A percentile compares a stretch with the other conserved stretches of the same genome.
phyloP scores from a whole-genome alignment of 371 early-diverging fungal species.

The Mortierella sp. region DNA sequence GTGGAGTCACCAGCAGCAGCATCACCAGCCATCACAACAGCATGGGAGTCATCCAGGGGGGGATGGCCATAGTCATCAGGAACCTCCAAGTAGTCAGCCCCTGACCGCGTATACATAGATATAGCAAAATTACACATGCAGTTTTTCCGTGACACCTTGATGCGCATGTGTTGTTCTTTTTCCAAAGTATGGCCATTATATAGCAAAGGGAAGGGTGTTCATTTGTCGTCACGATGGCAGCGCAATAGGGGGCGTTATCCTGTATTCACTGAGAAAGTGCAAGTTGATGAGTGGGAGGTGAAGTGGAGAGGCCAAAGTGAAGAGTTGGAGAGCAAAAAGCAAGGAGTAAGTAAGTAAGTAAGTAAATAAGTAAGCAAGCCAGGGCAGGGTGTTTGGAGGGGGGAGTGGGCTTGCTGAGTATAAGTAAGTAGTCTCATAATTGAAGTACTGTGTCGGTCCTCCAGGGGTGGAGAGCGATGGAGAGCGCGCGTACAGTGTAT shows the following conservation, averaged over 20 bases:
- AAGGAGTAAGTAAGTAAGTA: not conserved
- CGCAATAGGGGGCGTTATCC: not conserved
- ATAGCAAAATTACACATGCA: not conserved
- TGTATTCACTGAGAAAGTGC: too few relatives aligned
- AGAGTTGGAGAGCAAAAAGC: not conserved
- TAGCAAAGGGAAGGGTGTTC: too few relatives aligned
- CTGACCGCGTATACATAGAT: slow-evolving; percentile 2
- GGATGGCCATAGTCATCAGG: slow-evolving; percentile 15
- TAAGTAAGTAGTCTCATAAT: too few relatives aligned
- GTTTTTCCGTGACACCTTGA: too few relatives aligned
- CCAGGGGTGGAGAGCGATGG: slow-evolving; percentile 9
- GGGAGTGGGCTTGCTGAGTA: too few relatives aligned
- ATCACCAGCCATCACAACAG: too few relatives aligned
- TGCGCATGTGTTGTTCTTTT: too few relatives aligned
- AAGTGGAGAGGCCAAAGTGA: not conserved
- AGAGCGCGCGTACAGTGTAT: not conserved
- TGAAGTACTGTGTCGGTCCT: too few relatives aligned
- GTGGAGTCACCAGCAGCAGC: slow-evolving; percentile 13
- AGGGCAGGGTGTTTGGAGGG: too few relatives aligned
- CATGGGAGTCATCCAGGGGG: not conserved
- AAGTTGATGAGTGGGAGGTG: too few relatives aligned
- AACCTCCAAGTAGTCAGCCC: slow-evolving; percentile 3
- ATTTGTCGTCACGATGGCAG: slow-evolving; percentile 6
- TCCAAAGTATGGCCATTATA: too few relatives aligned
- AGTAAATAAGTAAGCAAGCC: not conserved